Evolutionary conservation across 2,329 filamentous ascomycete genomes (phyloP), one percentile per base, ranked within the genome.

Genomic region (Paradendryphiella salina): DNA sequence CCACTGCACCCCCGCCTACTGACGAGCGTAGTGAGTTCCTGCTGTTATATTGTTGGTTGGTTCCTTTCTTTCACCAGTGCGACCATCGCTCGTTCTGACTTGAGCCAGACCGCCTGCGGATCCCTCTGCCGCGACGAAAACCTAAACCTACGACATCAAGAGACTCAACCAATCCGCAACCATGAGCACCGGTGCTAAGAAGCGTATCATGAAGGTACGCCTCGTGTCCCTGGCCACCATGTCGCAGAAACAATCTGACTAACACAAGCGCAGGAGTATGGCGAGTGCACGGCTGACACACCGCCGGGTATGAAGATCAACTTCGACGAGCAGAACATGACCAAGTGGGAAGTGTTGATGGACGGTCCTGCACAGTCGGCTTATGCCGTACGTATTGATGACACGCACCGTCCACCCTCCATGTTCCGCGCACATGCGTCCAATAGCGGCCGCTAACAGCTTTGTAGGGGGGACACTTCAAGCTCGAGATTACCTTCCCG

Each of bases 401-500:
- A 32, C 33, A 28, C 18, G 40, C 40, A 36, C 23, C 15, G 23
- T 26, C 23, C 23, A 26, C 23, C 23, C 29, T 36, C 50, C 34
- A 35, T 40, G 33, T 23, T 43, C 35, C 28, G 21, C 53, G 23
- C 41, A 34, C n/a, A 32, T 14, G 34, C 14, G n/a, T 21, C 14
- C 7, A 36, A 28, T 28, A 36, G 23, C 26, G 20, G 37, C 13
- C 45, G 41, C 54, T 61, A 50, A 58, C 46, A 54, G 43, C 41
- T 15, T 36, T 39, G 38, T 44, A 87, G 79, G 86, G 85, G 63
- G 91, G 91, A 67, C 78, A 77, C 60, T 96, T 90, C 82, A 83
- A 83, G 60, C 76, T 96, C 54, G 76, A 85, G 56, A 79, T 96
- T 61, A 80, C 75, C 33, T 84, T 96, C 9, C 90, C 91, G 11